Base-by-base conservation (phyloP, 2,329 filamentous ascomycete species). In the Aspergillus aculeatus region DNA sequence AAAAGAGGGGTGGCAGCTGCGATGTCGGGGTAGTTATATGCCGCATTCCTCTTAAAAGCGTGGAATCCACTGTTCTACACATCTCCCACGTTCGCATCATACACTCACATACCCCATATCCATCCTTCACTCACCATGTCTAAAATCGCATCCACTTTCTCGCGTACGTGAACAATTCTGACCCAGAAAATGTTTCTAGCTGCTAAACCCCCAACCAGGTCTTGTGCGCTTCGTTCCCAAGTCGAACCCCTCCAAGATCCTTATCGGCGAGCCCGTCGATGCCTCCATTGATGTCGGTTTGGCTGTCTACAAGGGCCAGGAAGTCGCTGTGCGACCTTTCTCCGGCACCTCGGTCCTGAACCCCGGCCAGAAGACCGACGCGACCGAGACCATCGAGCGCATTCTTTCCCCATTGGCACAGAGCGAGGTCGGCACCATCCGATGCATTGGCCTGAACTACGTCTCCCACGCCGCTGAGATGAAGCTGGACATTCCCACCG, bases 391-490 rank as follows among this genome's bases (percentile, higher is more conserved):
- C 29, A 72, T 76, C 58, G 66, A 66, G 38, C 69, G 77, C 4
- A 68, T 87, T 14, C 75, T 87, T 47, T 84, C 83, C 2, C 83
- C 83, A 7, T 64, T 85, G 23, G 69, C 79, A 1, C 71, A 75
- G 56, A 67, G 68, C 21, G 82, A 85, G 64, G 80, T 83, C 53
- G 84, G 84, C 24, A 82, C 83, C 0, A 84, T 87, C 54, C 78
- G 84, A 50, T 86, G 84, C 66, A 83, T 87, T 62, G 84, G 84
- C 0, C 65, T 87, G 62, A 86, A 87, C 62, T 83, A 83, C 69
- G 75, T 73, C 51, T 77, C 78, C 21, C 82, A 81, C 62, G 82
- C 81, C 26, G 77, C 76, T 19, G 84, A 86, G 67, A 81, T 83
- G 64, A 78, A 79, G 50, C 77, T 85, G 66, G 67, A 76, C 4